A percentile compares a stretch with the other conserved stretches of the same genome.
These are phyloP conservation scores for Fraxinus anomala DNA, from an alignment of 257 asterid genomes.

Conservation along the genomic window DNA sequence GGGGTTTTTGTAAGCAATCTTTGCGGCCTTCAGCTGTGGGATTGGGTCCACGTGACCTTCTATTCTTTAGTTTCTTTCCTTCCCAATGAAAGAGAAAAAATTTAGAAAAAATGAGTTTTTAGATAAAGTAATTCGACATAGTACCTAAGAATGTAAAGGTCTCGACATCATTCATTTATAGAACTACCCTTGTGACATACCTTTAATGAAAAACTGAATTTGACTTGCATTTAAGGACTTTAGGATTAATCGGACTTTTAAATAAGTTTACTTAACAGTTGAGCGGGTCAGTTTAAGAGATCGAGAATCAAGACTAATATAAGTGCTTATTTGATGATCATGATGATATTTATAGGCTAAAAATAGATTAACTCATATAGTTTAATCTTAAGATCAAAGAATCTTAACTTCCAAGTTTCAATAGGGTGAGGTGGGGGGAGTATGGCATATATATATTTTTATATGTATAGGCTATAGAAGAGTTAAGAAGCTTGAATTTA, in stretches of 20 bases:
- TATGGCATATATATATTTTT: conserved; percentile 6
- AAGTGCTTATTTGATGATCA: background rate
- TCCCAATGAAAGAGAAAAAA: no score
- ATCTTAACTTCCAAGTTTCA: background rate
- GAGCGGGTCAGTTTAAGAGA: background rate
- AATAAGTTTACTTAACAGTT: no score
- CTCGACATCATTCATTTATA: background rate
- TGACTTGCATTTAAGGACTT: background rate
- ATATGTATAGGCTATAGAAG: conserved; percentile 15
- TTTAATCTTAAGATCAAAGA: background rate
- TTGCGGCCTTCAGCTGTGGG: conserved; percentile 59
- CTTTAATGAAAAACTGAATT: background rate
- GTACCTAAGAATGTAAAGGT: no score
- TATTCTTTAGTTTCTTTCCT: conserved; percentile 16
- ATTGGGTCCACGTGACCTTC: conserved; percentile 52
- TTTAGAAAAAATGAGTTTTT: no score
- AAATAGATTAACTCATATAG: background rate
- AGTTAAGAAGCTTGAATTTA: conserved; percentile 24
- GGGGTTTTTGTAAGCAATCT: conserved; percentile 55
- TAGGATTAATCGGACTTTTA: no score
- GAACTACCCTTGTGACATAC: background rate
- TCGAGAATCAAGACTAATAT: background rate
- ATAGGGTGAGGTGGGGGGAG: background rate
- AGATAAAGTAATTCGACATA: no score
- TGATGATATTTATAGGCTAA: background rate